Base-by-base conservation (phyloP, 202 grass and related monocot species). In the Zizania palustris region DNA sequence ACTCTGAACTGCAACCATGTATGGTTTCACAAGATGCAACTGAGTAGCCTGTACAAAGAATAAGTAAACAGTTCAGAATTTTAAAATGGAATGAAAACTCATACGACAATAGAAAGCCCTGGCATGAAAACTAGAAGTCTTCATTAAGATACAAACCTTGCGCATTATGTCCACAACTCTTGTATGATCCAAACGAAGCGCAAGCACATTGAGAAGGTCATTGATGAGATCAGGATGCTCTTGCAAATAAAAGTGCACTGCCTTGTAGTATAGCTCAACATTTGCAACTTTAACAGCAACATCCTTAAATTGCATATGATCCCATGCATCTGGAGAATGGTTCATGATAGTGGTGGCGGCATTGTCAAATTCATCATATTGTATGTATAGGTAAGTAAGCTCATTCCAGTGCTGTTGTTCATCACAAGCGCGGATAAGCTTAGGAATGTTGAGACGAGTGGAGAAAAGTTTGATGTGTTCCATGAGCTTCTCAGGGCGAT, bases 251-350 rank as follows among this genome's bases (percentile, higher is more conserved):
- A 97, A 97, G 72, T 97, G 90, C 65, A 97, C 93, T 19, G 93
- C 88, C 75, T 93, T 97, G 81, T 97, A 97, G 84, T 93, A 97
- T 68, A 97, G 79, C 75, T 97, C 93, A 63, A 97, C 90, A 84
- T 93, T 97, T 78, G 90, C 90, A 84, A 93, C 90, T 86, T 97
- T 97, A 59, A 97, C 90, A 71, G 78, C 64, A 42, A 97, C 90
- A 81, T 97, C 93, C 73, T 97, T 97, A 77, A 97, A 97, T 72
- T 97, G 93, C 93, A 97, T 93, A 87, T 97, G 93, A 80, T 97
- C 93, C 93, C 93, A 97, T 64, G 93, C 93, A 87, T 97, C 93
- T 77, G 90, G 93, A 81, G 93, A 97, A 82, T 97, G 93, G 82
- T 97, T 97, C 93, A 97, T 97, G 41, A 97, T 97, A 70, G 93